These are phyloP conservation scores for Groenewaldozyma salmanticensis DNA, from an alignment of 805 yeast genomes.

Conservation along the genomic window DNA sequence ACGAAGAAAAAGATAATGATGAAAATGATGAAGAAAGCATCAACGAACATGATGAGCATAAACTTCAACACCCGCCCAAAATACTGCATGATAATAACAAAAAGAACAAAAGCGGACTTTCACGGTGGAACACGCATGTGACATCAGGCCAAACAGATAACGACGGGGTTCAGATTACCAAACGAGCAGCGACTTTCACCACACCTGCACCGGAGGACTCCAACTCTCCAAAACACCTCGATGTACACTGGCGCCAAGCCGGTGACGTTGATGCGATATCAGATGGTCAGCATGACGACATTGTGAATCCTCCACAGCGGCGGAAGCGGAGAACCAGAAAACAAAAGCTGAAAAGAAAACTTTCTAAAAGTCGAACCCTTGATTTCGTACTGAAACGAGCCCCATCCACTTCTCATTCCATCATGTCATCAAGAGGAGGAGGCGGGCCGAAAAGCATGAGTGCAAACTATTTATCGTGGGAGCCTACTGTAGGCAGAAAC, in stretches of 20 bases:
- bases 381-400: background rate
- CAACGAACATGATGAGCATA: too few relatives aligned
- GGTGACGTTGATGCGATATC: too few relatives aligned
- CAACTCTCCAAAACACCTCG: too few relatives aligned
- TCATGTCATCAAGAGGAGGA: background rate
- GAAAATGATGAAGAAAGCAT: constrained; percentile 2
- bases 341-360: background rate
- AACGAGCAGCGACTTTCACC: background rate
- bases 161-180: too few relatives aligned
- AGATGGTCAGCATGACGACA: background rate
- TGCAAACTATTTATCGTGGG: constrained; percentile 67
- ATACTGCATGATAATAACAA: too few relatives aligned
- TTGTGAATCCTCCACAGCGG: too few relatives aligned
- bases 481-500: constrained; percentile 86
- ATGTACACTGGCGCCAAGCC: too few relatives aligned
- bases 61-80: too few relatives aligned
- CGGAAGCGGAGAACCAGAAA: background rate
- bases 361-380: background rate
- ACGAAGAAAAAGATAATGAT: constrained; percentile 3
- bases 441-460: constrained; percentile 18
- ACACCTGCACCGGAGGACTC: background rate
- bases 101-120: background rate
- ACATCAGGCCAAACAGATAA: background rate
- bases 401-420: background rate
- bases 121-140: background rate